These are phyloP conservation scores for Stagonosporopsis chrysanthemi DNA, from an alignment of 2,329 filamentous ascomycete genomes.

Conservation along the genomic window DNA sequence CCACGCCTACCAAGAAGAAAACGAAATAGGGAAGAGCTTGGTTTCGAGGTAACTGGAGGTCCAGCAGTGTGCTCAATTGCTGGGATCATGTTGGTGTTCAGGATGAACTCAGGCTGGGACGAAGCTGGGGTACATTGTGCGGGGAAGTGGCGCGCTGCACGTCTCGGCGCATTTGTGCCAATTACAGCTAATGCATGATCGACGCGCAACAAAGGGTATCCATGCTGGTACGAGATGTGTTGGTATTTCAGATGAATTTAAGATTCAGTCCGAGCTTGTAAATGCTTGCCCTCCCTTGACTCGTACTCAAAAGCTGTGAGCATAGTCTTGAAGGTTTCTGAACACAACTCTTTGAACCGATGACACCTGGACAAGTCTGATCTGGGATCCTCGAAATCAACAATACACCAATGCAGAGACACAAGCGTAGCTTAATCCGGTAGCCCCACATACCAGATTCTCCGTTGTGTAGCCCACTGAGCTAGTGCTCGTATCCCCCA, in stretches of 20 bases:
- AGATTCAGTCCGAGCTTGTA: neutral
- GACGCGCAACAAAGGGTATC: neutral
- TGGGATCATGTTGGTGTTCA: no score
- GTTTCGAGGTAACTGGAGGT: neutral
- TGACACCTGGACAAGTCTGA: no score
- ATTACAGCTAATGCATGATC: no score
- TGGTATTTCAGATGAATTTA: neutral
- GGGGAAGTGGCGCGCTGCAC: neutral
- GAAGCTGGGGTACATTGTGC: neutral
- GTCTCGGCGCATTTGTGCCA: no score
- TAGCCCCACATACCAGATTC: no score
- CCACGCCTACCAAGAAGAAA: neutral
- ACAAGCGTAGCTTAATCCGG: no score
- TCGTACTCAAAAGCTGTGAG: neutral
- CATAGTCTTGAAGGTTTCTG: neutral
- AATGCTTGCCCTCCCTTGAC: neutral
- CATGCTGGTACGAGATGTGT: neutral
- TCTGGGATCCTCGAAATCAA: no score
- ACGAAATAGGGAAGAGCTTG: neutral
- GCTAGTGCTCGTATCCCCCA: no score
- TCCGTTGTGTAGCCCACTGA: no score
- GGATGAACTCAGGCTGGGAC: neutral
- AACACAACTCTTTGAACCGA: no score
- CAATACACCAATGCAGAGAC: no score
- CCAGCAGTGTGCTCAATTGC: no score